Percentiles rank a stretch among this genome's conserved stretches.
These are phyloP conservation scores for Candida tallmaniae DNA, from an alignment of 805 yeast genomes.

Conservation along the genomic window DNA sequence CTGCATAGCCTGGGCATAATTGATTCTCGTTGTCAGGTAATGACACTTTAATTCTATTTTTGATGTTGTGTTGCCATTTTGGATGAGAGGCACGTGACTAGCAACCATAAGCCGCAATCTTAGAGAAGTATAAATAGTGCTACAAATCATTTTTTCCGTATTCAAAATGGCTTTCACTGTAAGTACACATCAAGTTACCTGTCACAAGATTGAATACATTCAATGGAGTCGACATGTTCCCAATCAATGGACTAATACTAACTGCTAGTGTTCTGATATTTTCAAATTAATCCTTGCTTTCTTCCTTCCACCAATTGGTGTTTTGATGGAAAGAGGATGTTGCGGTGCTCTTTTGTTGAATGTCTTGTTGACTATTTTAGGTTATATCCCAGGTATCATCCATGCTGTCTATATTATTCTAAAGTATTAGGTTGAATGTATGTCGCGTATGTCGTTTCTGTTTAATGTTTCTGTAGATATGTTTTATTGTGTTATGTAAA, in stretches of 20 bases:
- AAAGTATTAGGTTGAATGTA: constrained; percentile 6
- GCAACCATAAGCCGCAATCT: too few relatives aligned
- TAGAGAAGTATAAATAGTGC: neutral
- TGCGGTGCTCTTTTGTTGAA: constrained; percentile 44
- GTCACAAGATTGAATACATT: too few relatives aligned
- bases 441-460: too few relatives aligned
- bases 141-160: neutral
- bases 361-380: constrained; percentile 62
- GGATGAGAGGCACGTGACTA: too few relatives aligned
- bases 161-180: constrained; percentile 42
- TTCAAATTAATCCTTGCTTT: constrained; percentile 50
- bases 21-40: too few relatives aligned
- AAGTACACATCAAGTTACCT: too few relatives aligned
- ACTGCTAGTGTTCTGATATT: constrained; percentile 40
- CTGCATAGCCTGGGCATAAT: too few relatives aligned
- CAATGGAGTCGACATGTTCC: neutral
- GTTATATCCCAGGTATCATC: constrained; percentile 71
- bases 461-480: too few relatives aligned
- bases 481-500: too few relatives aligned
- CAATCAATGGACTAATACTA: neutral
- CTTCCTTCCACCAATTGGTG: constrained; percentile 59
- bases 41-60: too few relatives aligned
- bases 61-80: too few relatives aligned
- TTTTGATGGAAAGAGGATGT: constrained; percentile 57
- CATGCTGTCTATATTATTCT: constrained; percentile 59